Evolutionary conservation across 177 flowering plant genomes (phyloP).

Genomic region (Telopea speciosissima): DNA sequence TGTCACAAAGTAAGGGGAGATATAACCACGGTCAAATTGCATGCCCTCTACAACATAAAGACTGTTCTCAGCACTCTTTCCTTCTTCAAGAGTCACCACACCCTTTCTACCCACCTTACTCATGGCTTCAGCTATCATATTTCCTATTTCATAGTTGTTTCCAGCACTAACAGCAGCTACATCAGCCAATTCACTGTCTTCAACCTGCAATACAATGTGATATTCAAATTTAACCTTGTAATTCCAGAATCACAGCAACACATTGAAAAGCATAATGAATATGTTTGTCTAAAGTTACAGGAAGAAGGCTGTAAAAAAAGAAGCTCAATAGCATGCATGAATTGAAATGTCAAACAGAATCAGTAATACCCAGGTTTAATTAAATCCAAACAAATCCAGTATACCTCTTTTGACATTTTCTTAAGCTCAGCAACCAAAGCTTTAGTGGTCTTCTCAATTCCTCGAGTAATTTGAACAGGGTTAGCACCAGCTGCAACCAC

Average conservation of each 20-base stretch:
- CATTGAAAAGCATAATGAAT: not conserved
- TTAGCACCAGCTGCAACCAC: conserved; percentile 99
- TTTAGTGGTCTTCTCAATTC: conserved; percentile 90
- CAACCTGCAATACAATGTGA: conserved; percentile 48
- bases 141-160: conserved; percentile 84
- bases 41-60: conserved; percentile 95
- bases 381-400: not conserved
- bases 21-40: conserved; percentile 95
- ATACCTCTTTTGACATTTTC: conserved; percentile 81
- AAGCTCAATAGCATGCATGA: not conserved
- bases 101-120: conserved; percentile 91
- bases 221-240: not conserved
- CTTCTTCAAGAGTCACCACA: conserved; percentile 96
- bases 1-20: conserved; percentile 94
- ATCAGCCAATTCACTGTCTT: conserved; percentile 93
- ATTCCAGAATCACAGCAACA: not conserved
- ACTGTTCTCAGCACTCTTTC: conserved; percentile 87
- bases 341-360: not conserved
- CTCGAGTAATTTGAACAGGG: conserved; percentile 88
- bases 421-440: conserved; percentile 79
- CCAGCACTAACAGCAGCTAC: conserved; percentile 99
- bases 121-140: conserved; percentile 96
- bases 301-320: not conserved
- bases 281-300: not conserved
- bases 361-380: not conserved